Evolutionary conservation across 2,329 filamentous ascomycete species (phyloP).

Genomic region (Epichloe elymi): DNA sequence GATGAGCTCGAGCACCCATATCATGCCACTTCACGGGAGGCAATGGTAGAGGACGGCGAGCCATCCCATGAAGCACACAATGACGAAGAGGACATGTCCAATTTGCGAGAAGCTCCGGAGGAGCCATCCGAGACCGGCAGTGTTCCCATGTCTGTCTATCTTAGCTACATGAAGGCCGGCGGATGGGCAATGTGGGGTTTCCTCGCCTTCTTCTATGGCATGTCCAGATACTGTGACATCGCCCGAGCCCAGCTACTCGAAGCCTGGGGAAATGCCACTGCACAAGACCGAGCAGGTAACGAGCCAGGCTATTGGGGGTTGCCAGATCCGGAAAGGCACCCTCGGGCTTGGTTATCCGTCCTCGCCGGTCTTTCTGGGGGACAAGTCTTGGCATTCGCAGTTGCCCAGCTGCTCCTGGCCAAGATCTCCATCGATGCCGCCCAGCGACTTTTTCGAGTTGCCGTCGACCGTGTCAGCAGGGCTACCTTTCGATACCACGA

Average conservation of each 20-base stretch:
- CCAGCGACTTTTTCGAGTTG: conserved; percentile 58
- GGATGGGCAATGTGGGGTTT: conserved; percentile 59
- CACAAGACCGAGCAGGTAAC: background rate
- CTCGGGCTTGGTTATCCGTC: conserved; percentile 60
- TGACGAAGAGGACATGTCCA: conserved; percentile 6
- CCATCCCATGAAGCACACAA: conserved; percentile 20
- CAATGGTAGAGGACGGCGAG: conserved; percentile 11
- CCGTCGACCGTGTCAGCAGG: conserved; percentile 59
- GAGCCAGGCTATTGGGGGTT: conserved; percentile 18
- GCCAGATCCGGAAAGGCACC: conserved; percentile 53
- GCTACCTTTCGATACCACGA: conserved; percentile 88
- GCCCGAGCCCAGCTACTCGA: conserved; percentile 72
- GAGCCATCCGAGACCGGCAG: conserved; percentile 42
- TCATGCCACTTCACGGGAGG: conserved; percentile 12
- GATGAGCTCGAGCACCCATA: conserved; percentile 25
- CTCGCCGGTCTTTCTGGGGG: conserved; percentile 54
- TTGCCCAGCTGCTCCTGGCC: conserved; percentile 55
- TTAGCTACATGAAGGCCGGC: conserved; percentile 74
- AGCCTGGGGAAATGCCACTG: conserved; percentile 59
- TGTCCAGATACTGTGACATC: conserved; percentile 52
- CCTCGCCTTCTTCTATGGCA: conserved; percentile 47
- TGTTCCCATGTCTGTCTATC: conserved; percentile 65
- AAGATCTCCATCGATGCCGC: conserved; percentile 71
- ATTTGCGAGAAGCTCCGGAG: conserved; percentile 18
- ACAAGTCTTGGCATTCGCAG: conserved; percentile 44